Base-by-base conservation (phyloP, 2,329 filamentous ascomycete genomes). In the Simplicillium sp. region DNA sequence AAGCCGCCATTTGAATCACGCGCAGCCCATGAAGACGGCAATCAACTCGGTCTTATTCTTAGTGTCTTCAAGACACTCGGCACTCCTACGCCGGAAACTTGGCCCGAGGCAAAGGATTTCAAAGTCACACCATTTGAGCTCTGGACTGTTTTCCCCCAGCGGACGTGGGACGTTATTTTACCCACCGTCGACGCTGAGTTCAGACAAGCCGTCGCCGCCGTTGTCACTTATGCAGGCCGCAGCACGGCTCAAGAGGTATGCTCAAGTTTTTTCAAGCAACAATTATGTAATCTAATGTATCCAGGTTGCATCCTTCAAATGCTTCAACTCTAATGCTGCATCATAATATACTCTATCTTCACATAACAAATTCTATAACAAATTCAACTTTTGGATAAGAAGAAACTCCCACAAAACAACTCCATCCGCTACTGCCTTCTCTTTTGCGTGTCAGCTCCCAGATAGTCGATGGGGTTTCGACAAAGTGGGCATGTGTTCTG, bases 1-100 rank as follows among this genome's bases (percentile, higher is more conserved):
- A 65, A 45, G n/a, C 72, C 83, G 1, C 68, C 97, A 1, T 97
- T 98, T 51, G 83, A 92, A 56, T 86, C 87, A 3, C 84, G 87
- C 1, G 59, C 71, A 3, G 69, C 66, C 0, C 69, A 76, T 44
- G 87, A 94, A 51, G 73, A 97, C 38, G 92, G 94, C 0, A 97
- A 86, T 55, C 92, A 98, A 61, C 70, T 98, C 32, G 85, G 87
- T 0, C 68, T 98, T 38, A 90, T 98, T 42, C 73, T 89, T 40
- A 95, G 87, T 54, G 90, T 97, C 29, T 97, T 98, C 64, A 82
- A 85, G 61, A 94, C 83, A 1, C 61, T 98, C 7, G 94, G 94
- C 1, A 96, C 89, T 1, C 92, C 92, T 0, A 84, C 83, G 35
- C 61, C 71, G n/a, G 68, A 81, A 39, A 78, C 69, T 0, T 98